Percentiles rank a stretch among this genome's conserved stretches.
These are phyloP conservation scores for Filobasidium wieringae DNA, from an alignment of 768 basidiomycete species.

Conservation along the genomic window DNA sequence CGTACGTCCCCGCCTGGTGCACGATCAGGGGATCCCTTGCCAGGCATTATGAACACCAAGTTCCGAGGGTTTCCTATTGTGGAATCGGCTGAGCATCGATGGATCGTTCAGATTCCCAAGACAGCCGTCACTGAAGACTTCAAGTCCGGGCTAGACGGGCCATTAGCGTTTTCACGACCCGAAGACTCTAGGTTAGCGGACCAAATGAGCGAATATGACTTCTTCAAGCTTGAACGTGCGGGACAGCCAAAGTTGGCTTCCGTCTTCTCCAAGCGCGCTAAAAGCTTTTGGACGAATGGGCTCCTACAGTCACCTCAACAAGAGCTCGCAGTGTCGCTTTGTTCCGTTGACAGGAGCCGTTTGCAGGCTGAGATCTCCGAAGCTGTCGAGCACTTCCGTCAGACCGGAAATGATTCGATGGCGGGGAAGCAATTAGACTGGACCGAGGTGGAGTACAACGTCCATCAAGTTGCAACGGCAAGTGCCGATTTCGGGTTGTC, in stretches of 20 bases:
- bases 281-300: slow-evolving; percentile 16
- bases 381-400: background rate
- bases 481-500: background rate
- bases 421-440: slow-evolving; percentile 29
- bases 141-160: slow-evolving; percentile 15
- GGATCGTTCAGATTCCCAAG: slow-evolving; percentile 43
- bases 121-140: slow-evolving; percentile 11
- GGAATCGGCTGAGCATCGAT: slow-evolving; percentile 50
- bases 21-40: slow-evolving; percentile 50
- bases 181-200: slow-evolving; percentile 19
- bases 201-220: slow-evolving; percentile 13
- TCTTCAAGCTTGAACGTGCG: slow-evolving; percentile 21
- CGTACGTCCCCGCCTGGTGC: slow-evolving; percentile 43
- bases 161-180: slow-evolving; percentile 16
- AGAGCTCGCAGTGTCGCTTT: slow-evolving; percentile 11
- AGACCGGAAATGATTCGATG: background rate
- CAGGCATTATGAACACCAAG: slow-evolving; percentile 54
- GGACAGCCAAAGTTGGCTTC: slow-evolving; percentile 20
- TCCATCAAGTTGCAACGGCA: background rate
- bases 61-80: slow-evolving; percentile 54
- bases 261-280: slow-evolving; percentile 15
- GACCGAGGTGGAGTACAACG: background rate
- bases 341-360: background rate
- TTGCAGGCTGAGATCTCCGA: background rate
- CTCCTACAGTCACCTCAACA: slow-evolving; percentile 19